Evolutionary conservation across 2,329 filamentous ascomycete species (phyloP).

Genomic region (Dothiorella sarmentorum): DNA sequence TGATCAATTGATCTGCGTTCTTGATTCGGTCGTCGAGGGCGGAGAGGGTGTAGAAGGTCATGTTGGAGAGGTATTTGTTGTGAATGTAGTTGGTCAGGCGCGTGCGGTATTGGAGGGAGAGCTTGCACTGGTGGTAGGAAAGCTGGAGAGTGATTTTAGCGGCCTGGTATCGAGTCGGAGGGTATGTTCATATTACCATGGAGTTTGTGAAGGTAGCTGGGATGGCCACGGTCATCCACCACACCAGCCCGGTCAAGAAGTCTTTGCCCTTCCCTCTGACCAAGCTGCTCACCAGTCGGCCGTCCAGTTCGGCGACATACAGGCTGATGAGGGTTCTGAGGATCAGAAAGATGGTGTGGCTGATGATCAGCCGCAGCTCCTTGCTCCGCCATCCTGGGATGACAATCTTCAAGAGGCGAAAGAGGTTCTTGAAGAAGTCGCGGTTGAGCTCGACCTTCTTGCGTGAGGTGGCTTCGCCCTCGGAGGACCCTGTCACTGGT

Average conservation of each 20-base stretch:
- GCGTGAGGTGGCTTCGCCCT: slow-evolving; percentile 43
- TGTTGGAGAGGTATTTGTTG: slow-evolving; percentile 90
- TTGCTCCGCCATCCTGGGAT: slow-evolving; percentile 88
- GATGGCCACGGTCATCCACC: slow-evolving; percentile 98
- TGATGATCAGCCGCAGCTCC: slow-evolving; percentile 79
- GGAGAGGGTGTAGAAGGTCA: slow-evolving; percentile 96
- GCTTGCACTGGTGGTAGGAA: slow-evolving; percentile 93
- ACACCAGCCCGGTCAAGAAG: slow-evolving; percentile 81
- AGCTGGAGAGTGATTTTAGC: slow-evolving; percentile 55
- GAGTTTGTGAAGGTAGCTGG: slow-evolving; percentile 98
- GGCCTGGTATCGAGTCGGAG: neutral
- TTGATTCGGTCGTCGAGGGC: slow-evolving; percentile 96
- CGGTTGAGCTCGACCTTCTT: slow-evolving; percentile 91
- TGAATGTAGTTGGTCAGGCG: slow-evolving; percentile 93
- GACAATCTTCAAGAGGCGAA: slow-evolving; percentile 77
- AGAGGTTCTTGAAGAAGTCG: slow-evolving; percentile 75
- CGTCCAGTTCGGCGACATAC: slow-evolving; percentile 95
- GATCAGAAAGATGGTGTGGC: slow-evolving; percentile 90
- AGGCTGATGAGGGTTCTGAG: slow-evolving; percentile 87
- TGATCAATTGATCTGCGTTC: slow-evolving; percentile 96
- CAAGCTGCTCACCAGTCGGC: slow-evolving; percentile 83
- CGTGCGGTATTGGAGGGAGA: slow-evolving; percentile 88
- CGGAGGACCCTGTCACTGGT: slow-evolving; percentile 35
- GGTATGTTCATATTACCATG: slow-evolving; percentile 60
- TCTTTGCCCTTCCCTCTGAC: slow-evolving; percentile 89